A percentile compares a stretch with the other conserved stretches of the same genome.
Evolutionary conservation across 371 early-diverging fungal species (phyloP).

Genomic region (Lichtheimia ramosa): DNA sequence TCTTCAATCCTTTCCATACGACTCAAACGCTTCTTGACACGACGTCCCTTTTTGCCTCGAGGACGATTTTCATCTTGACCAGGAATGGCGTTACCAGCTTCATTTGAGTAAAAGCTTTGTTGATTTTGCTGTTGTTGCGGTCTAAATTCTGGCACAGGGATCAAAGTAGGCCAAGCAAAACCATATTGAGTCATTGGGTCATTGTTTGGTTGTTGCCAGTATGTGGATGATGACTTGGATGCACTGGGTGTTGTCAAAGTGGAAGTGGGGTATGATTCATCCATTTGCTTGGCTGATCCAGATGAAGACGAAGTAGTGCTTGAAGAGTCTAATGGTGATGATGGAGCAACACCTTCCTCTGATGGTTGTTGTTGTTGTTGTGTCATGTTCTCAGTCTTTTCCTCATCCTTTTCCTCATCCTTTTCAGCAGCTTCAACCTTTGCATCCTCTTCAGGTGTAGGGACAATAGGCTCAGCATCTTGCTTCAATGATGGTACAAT

Average conservation of each 20-base stretch:
- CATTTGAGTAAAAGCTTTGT: constrained; percentile 5
- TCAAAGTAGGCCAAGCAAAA: constrained; percentile 16
- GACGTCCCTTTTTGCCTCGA: constrained; percentile 1
- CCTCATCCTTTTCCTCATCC: background rate
- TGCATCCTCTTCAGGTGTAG: background rate
- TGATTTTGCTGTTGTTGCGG: constrained; percentile 5
- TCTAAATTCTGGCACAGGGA: constrained; percentile 7
- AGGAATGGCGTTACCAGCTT: constrained; percentile 10
- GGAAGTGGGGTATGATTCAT: constrained; percentile 4
- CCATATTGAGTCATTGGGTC: constrained; percentile 7
- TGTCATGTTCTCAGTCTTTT: background rate
- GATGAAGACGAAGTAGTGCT: constrained; percentile 17
- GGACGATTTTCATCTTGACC: background rate
- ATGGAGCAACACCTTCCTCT: constrained; percentile 9
- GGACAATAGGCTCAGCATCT: background rate
- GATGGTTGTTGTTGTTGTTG: too few relatives aligned
- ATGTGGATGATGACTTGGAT: background rate
- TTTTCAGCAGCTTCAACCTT: constrained; percentile 1
- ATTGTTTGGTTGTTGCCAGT: constrained; percentile 7
- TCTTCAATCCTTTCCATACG: constrained; percentile 39
- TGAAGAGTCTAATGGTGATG: constrained; percentile 8
- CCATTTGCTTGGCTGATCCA: constrained; percentile 9
- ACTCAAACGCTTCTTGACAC: constrained; percentile 27
- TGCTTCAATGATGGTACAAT: background rate
- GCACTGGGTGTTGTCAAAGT: background rate